Percentiles rank a stretch among this genome's conserved stretches.
Conservation (phyloP, 495 filamentous ascomycete genomes). For the Tuber indicum region DNA sequence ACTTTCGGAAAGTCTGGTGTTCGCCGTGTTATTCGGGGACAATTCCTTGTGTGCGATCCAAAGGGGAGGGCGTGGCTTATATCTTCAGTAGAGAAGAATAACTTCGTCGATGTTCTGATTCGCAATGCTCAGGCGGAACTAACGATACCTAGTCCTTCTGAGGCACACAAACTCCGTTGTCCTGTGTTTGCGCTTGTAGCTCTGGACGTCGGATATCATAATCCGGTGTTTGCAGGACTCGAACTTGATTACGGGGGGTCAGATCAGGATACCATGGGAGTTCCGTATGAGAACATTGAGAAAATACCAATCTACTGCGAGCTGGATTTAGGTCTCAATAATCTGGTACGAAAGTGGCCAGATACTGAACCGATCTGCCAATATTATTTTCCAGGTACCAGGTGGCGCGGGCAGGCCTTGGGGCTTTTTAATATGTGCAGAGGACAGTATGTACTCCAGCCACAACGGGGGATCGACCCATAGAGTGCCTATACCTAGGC, state of each 20-base stretch:
- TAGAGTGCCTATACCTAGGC: conserved; percentile 79
- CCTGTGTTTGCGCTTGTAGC: conserved; percentile 79
- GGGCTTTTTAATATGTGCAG: conserved; percentile 87
- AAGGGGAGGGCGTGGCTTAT: conserved; percentile 93
- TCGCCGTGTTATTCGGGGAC: conserved; percentile 84
- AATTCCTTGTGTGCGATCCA: conserved; percentile 89
- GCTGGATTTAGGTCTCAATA: conserved; percentile 91
- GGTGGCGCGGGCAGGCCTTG: conserved; percentile 89
- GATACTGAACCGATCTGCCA: conserved; percentile 85
- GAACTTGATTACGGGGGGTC: conserved; percentile 89
- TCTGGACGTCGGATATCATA: conserved; percentile 91
- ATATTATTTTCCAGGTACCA: conserved; percentile 89
- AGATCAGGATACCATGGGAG: conserved; percentile 83
- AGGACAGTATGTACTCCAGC: conserved; percentile 89
- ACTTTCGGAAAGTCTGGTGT: conserved; percentile 98
- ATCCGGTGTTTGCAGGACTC: conserved; percentile 88
- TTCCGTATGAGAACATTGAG: conserved; percentile 72
- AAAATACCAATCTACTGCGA: conserved; percentile 94
- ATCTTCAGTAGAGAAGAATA: conserved; percentile 95
- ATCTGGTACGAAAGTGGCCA: conserved; percentile 92
- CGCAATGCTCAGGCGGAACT: conserved; percentile 88
- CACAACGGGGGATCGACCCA: conserved; percentile 87
- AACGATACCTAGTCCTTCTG: conserved; percentile 93
- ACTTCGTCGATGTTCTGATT: conserved; percentile 97
- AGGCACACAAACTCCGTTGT: conserved; percentile 92